Base-by-base conservation (phyloP, 2,329 filamentous ascomycete species). In the Incumbomyces delicatus region DNA sequence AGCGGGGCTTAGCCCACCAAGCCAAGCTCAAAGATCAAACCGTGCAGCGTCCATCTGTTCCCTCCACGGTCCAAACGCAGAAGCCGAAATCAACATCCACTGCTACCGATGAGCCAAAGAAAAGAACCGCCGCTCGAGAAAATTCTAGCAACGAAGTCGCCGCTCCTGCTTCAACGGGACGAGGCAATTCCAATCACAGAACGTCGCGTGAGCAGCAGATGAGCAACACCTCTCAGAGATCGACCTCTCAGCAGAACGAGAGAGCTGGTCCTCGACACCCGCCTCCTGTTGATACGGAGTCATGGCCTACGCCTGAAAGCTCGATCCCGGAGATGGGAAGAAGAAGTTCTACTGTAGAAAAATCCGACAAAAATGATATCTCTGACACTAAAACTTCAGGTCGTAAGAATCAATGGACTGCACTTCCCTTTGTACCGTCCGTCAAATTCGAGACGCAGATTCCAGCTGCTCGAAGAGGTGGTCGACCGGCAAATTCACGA, bases 271-370 rank as follows among this genome's bases (percentile, higher is more conserved):
- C 50, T n/a, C 61, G 61, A 38, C 61, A 68, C 35, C 71, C 77
- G 30, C 85, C 85, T 20, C 75, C 85, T 2, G 83, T 87, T 39
- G 80, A 96, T 63, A 75, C 86, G 41, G 71, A 79, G 44, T 81
- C 81, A 16, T 98, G 92, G 92, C 92, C 92, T 13, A 96, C 90
- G 2, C 88, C 88, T 0, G 87, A 95, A 57, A 81, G 75, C 41
- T 83, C 81, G 1, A 78, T 83, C 44, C 80, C 82, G 41, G 87
- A 92, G 56, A 78, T 85, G 51, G 86, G 85, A 66, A 81, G 82
- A 59, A 88, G 87, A 64, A 54, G 50, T 13, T 47, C 44, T 22
- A 67, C 73, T 1, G 72, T 78, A 44, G 75, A 81, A 46, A 87
- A 87, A 64, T 68, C 71, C 6, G 68, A 66, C 44, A 66, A 71